A percentile compares a stretch with the other conserved stretches of the same genome.
Evolutionary conservation across 768 basidiomycete species (phyloP).

Genomic region (Tulasnella sp.): DNA sequence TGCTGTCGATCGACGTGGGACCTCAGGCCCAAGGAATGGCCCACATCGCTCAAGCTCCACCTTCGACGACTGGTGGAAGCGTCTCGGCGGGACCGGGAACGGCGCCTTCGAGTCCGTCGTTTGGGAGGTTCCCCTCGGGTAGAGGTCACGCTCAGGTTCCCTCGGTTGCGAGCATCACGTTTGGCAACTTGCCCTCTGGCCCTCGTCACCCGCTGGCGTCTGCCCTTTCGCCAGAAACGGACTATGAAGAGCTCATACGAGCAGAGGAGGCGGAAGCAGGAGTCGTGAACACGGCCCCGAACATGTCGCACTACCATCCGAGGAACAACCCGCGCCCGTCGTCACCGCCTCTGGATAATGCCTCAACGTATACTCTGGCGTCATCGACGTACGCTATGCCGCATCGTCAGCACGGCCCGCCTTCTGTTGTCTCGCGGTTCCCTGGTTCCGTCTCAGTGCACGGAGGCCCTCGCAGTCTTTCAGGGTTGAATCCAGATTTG

Average conservation of each 20-base stretch:
- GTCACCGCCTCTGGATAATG: constrained; percentile 86
- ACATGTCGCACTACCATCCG: constrained; percentile 89
- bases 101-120: constrained; percentile 24
- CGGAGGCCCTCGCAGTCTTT: constrained; percentile 37
- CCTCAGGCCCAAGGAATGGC: constrained; percentile 70
- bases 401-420: constrained; percentile 16
- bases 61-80: constrained; percentile 8
- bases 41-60: constrained; percentile 80
- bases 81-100: constrained; percentile 9
- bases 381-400: constrained; percentile 75
- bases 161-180: constrained; percentile 68
- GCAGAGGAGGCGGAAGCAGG: constrained; percentile 1
- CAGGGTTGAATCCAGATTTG: constrained; percentile 48
- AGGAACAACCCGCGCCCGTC: constrained; percentile 93
- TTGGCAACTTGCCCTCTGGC: constrained; percentile 49
- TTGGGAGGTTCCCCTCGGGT: constrained; percentile 18
- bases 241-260: background rate
- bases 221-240: constrained; percentile 12
- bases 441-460: constrained; percentile 6
- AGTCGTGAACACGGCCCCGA: constrained; percentile 68
- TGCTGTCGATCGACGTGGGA: constrained; percentile 77
- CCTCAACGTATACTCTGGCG: constrained; percentile 86
- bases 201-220: constrained; percentile 29
- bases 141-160: constrained; percentile 38
- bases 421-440: constrained; percentile 18